These are phyloP conservation scores for Salvia rosmarinus DNA, from an alignment of 257 asterid species.

Conservation along the genomic window DNA sequence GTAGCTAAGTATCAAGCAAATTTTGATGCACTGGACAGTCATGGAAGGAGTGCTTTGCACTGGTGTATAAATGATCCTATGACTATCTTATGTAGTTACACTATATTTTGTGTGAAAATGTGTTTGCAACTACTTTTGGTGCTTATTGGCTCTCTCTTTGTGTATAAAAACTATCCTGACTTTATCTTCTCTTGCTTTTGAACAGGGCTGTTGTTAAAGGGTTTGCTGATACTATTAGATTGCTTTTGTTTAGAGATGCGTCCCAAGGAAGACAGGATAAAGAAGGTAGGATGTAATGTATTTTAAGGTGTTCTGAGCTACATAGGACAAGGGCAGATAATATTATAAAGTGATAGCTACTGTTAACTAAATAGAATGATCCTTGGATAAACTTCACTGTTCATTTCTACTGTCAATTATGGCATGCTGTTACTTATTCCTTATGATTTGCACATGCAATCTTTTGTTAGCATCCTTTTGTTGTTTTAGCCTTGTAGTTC, in stretches of 20 bases:
- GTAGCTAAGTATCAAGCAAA: conserved; percentile 76
- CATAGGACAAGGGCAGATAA: not conserved
- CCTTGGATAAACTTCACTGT: not conserved
- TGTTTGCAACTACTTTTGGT: not conserved
- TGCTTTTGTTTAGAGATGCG: conserved; percentile 92
- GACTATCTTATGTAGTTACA: not conserved
- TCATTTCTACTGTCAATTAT: conserved; percentile 5
- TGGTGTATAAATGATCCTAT: conserved; percentile 57
- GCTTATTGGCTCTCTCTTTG: conserved; percentile 15
- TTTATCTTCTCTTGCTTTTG: conserved; percentile 34
- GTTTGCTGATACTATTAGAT: conserved; percentile 81
- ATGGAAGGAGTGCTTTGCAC: conserved; percentile 95
- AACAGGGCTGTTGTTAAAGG: conserved; percentile 98
- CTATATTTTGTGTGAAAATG: not conserved
- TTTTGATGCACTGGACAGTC: conserved; percentile 88
- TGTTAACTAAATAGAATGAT: conserved; percentile 22
- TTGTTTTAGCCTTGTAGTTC: conserved; percentile 1
- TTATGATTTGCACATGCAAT: conserved; percentile 5
- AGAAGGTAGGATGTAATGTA: conserved; percentile 63
- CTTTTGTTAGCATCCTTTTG: not conserved
- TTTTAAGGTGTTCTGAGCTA: conserved; percentile 27
- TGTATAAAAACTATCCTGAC: conserved; percentile 1
- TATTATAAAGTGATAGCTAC: not conserved
- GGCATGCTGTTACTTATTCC: not conserved
- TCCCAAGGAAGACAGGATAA: conserved; percentile 85